phyloP scores from a whole-genome alignment of 306 rosid species.

The Fragaria nilgerrensis region DNA sequence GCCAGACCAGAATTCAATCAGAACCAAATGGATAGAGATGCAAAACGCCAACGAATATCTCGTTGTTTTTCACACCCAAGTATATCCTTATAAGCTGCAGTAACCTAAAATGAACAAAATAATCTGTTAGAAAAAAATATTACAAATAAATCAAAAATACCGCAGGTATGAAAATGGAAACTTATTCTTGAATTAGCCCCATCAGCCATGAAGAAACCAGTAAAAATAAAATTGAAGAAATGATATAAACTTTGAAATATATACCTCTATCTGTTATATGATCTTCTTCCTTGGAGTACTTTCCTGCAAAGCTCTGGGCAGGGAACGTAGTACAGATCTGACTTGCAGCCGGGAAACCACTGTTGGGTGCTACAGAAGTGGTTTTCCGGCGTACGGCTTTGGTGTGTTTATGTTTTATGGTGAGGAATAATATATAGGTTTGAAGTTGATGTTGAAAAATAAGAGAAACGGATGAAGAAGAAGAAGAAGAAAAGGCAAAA shows the following conservation, averaged over 20 bases:
- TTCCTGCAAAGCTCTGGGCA: not conserved
- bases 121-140: not conserved
- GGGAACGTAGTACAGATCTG: conserved; percentile 36
- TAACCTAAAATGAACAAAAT: conserved; percentile 9
- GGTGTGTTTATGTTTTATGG: not conserved
- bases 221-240: not conserved
- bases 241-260: not conserved
- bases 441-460: conserved; percentile 11
- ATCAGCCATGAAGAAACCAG: not conserved
- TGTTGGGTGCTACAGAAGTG: conserved; percentile 17
- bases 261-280: not conserved
- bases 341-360: conserved; percentile 5
- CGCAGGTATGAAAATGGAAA: not conserved
- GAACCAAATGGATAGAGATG: conserved; percentile 2
- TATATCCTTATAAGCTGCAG: conserved; percentile 24
- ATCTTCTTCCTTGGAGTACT: not conserved
- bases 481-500: conserved; percentile 6
- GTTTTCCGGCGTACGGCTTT: conserved; percentile 13
- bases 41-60: conserved; percentile 49
- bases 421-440: conserved; percentile 9
- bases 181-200: not conserved
- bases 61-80: conserved; percentile 31
- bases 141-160: not conserved
- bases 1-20: conserved; percentile 27
- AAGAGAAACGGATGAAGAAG: conserved; percentile 16